Evolutionary conservation across 2,329 filamentous ascomycete genomes (phyloP), one percentile per base, ranked within the genome.

Genomic region (Kalmusia sp.): DNA sequence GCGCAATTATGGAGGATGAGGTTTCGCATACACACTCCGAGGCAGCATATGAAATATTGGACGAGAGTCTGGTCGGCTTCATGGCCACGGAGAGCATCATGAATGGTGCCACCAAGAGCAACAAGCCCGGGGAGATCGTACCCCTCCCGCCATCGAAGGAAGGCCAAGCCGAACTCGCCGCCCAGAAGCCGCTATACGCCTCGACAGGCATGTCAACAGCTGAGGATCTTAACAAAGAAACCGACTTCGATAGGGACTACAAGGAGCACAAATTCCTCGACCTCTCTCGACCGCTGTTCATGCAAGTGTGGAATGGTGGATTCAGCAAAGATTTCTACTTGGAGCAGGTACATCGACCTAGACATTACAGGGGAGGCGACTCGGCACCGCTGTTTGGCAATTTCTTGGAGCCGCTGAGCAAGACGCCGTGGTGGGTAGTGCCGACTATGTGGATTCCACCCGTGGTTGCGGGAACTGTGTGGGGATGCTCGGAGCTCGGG

Each of bases 281-380:
- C 70, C 83, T 99, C 52, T 90, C 84, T 77, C 87, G 84, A 67
- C 93, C 95, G 6, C 82, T 99, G 50, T 82, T 99, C 50, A 82
- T 89, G 75, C 95, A 99, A 76, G 85, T 99, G 35, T 97, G 91
- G 89, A 84, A 80, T 61, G 90, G 93, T 40, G 90, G 89, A 25
- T 99, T 98, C 78, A 86, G 80, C 73, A 99, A 97, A 75, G 86
- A 91, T n/a, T 99, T 99, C 72, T 99, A 99, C 71, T 84, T 99
- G 21, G 88, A 97, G 64, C 95, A 99, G 75, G 91, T 99, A 47
- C 95, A 99, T 73, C 88, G 95, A 38, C 95, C 95, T 15, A 87
- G 95, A 54, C 93, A 99, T 75, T 99, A 98, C 82, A 96, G 88
- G 72, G 93, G 93, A 61, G 95, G 95, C 53, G 87, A 87, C 57